phyloP scores from a whole-genome alignment of 805 yeast genomes.

The Wickerhamomyces queroliae region DNA sequence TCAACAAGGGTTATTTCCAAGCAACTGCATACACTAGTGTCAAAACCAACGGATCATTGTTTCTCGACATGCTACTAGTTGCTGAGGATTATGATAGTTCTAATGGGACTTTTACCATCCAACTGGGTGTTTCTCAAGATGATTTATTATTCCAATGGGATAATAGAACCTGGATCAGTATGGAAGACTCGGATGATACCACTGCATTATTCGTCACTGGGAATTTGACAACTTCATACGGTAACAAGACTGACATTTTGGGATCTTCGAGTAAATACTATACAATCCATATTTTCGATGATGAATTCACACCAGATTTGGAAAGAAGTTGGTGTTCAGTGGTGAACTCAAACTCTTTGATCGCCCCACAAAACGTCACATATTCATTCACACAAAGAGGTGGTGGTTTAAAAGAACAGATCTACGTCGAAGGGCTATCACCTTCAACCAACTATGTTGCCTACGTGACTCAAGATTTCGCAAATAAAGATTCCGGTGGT shows the following conservation, averaged over 20 bases:
- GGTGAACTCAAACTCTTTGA: conserved; percentile 34
- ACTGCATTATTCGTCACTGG: conserved; percentile 65
- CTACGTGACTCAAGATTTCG: conserved; percentile 48
- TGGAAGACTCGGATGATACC: conserved; percentile 66
- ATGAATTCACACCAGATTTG: conserved; percentile 31
- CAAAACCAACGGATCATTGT: neutral
- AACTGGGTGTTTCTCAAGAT: conserved; percentile 59
- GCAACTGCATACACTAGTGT: neutral
- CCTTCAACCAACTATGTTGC: conserved; percentile 59
- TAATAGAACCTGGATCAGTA: conserved; percentile 41
- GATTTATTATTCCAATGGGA: conserved; percentile 71
- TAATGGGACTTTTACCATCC: conserved; percentile 15
- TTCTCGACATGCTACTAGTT: neutral
- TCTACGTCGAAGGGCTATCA: conserved; percentile 56
- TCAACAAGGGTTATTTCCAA: neutral
- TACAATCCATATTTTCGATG: conserved; percentile 42
- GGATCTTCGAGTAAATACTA: conserved; percentile 16
- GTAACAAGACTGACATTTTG: conserved; percentile 4
- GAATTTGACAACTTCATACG: conserved; percentile 29
- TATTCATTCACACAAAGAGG: conserved; percentile 30
- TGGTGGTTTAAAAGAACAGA: conserved; percentile 51
- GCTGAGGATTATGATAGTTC: neutral
- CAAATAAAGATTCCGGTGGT: conserved; percentile 48
- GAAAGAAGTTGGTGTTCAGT: conserved; percentile 71
- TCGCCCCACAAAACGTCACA: conserved; percentile 10